phyloP scores from a whole-genome alignment of 768 basidiomycete species.

The Rhodosporidiobolus odoratus region DNA sequence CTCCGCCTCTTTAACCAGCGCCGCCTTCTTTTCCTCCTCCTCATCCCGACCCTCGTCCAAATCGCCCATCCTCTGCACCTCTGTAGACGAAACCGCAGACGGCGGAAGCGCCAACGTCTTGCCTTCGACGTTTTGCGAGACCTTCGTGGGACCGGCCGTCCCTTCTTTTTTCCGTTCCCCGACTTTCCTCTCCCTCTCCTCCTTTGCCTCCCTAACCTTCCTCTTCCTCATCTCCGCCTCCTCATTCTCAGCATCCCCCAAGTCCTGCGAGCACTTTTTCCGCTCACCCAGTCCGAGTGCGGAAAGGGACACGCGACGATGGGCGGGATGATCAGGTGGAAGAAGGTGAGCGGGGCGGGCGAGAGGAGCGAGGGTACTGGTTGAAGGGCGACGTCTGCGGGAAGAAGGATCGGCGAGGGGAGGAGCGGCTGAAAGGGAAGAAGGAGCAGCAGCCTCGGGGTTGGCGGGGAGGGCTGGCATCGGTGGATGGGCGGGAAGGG shows the following conservation, averaged over 20 bases:
- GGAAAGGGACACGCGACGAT: neutral
- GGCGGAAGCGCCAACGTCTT: neutral
- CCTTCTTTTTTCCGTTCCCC: neutral
- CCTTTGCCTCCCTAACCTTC: neutral
- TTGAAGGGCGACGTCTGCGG: too few species aligned
- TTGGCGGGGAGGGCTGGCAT: neutral
- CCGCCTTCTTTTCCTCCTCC: neutral
- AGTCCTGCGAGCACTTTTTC: neutral
- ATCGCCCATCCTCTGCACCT: neutral
- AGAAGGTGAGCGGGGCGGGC: too few species aligned
- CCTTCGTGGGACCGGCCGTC: too few species aligned
- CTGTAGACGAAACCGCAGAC: neutral
- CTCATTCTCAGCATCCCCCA: neutral
- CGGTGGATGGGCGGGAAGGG: neutral
- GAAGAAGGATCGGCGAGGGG: too few species aligned
- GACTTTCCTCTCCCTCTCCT: neutral
- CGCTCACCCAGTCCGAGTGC: too few species aligned
- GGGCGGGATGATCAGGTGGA: too few species aligned
- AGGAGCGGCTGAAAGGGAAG: neutral
- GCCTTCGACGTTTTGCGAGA: neutral
- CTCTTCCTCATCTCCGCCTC: neutral
- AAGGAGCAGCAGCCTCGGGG: neutral
- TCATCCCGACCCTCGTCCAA: neutral
- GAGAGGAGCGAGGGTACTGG: too few species aligned
- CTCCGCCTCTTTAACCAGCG: neutral